Evolutionary conservation across 2,329 filamentous ascomycete genomes (phyloP), one percentile per base, ranked within the genome.

Genomic region (Talaromyces rugulosus): DNA sequence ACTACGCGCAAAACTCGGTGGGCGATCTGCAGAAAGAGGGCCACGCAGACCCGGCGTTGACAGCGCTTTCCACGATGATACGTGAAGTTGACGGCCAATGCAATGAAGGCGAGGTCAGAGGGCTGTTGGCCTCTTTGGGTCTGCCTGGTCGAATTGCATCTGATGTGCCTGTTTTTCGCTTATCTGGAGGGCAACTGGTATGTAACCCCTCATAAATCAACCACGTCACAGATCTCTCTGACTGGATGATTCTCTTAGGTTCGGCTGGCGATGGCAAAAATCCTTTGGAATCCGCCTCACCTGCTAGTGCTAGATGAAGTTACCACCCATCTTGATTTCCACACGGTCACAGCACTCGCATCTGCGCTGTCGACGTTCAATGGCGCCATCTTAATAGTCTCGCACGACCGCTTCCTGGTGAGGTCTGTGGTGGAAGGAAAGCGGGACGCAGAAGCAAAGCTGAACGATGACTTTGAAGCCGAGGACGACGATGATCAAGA

Each of bases 1-100:
- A 99, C 82, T 98, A 98, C 82, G 97, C 98, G 82, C 95, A 99
- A 81, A 95, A 99, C 77, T 95, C 95, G 53, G 85, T 99, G 11
- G 95, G 98, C 82, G 94, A 98, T 85, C 94, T 99, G 9, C 94
- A 98, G 80, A 96, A 97, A 93, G 95, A 99, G 98, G 80, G 98
- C 98, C 86, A 98, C 94, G 0, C 95, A 94, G 51, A 97, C 96
- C 77, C 94, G 98, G 79, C 98, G 98, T 74, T 85, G 98, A 44
- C 95, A 97, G 79, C 99, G 94, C 83, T 95, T 1, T 74, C 82
- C 0, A 80, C 92, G 3, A 73, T 95, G 4, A 81, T 83, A 53
- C 76, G 80, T 27, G 83, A 87, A 58, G 80, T 81, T 0, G 80
- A 80, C 0, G 80, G 78, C 0, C 69, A 73, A 6, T 76, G 89